These are phyloP conservation scores for Endocarpon pusillum DNA, from an alignment of 495 filamentous ascomycete genomes.

Conservation along the genomic window DNA sequence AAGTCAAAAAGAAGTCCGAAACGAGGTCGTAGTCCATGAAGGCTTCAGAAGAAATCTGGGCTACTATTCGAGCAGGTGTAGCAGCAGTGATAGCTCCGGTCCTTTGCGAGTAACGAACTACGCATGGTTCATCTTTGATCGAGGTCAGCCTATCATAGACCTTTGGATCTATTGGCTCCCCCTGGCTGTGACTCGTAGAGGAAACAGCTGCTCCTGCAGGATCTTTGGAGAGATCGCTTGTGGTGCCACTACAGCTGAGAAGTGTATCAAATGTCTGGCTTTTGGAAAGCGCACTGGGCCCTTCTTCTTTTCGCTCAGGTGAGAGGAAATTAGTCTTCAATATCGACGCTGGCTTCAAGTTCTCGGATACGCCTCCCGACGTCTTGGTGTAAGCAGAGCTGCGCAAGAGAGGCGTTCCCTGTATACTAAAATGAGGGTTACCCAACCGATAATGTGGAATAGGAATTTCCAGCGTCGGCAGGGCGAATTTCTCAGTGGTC, in stretches of 20 bases:
- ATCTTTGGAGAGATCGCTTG: conserved; percentile 20
- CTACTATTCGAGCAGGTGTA: conserved; percentile 78
- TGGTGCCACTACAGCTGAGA: conserved; percentile 8
- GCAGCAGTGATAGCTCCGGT: conserved; percentile 71
- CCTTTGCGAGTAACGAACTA: conserved; percentile 65
- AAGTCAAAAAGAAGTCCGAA: conserved; percentile 96
- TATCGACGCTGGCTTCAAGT: conserved; percentile 25
- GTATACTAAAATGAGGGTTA: conserved; percentile 60
- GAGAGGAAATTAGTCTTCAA: conserved; percentile 25
- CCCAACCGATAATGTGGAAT: conserved; percentile 82
- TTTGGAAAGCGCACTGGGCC: conserved; percentile 11
- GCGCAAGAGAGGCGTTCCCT: conserved; percentile 64
- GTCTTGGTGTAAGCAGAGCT: conserved; percentile 46
- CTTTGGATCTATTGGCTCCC: conserved; percentile 30
- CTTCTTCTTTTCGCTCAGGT: too few species aligned
- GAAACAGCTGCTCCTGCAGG: conserved; percentile 7
- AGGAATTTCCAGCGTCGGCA: conserved; percentile 52
- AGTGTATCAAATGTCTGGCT: conserved; percentile 4
- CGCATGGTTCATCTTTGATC: conserved; percentile 54
- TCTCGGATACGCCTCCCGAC: conserved; percentile 36
- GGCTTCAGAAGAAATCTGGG: conserved; percentile 90
- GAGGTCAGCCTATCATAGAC: conserved; percentile 70
- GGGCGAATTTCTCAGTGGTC: conserved; percentile 40
- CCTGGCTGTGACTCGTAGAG: conserved; percentile 20
- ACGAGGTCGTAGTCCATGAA: conserved; percentile 96